Percentiles rank a stretch among this genome's conserved stretches.
Evolutionary conservation across 1,139 yeast genomes (phyloP).

Genomic region (Saccharomyces uvarum): DNA sequence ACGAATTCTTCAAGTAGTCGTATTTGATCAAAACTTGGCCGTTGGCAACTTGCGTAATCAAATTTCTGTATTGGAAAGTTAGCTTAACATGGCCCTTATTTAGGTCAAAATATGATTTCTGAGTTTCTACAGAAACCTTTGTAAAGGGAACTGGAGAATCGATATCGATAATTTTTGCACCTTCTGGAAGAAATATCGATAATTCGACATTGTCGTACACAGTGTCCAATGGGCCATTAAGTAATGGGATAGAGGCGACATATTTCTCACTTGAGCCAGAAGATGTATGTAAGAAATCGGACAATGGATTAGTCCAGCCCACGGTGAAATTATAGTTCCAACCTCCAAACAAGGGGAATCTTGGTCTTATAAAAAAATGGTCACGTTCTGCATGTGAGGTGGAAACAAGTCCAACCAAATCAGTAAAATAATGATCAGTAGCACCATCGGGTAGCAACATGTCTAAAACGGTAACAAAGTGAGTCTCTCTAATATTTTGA

Average conservation of each 20-base stretch:
- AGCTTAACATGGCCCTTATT: constrained; percentile 72
- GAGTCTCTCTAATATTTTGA: neutral
- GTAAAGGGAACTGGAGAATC: constrained; percentile 48
- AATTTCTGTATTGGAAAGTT: constrained; percentile 51
- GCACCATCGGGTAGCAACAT: constrained; percentile 44
- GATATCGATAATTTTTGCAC: constrained; percentile 57
- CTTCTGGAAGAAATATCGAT: constrained; percentile 78
- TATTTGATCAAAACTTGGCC: constrained; percentile 57
- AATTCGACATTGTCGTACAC: constrained; percentile 58
- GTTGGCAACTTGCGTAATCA: constrained; percentile 62
- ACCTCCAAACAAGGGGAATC: constrained; percentile 90
- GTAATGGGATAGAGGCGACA: constrained; percentile 58
- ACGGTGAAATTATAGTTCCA: constrained; percentile 94
- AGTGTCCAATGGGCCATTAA: constrained; percentile 65
- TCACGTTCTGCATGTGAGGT: constrained; percentile 50
- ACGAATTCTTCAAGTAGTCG: constrained; percentile 46
- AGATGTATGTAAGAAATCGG: constrained; percentile 43
- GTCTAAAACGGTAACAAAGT: constrained; percentile 28
- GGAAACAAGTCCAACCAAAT: constrained; percentile 90
- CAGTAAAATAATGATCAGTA: constrained; percentile 68
- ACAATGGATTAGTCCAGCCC: constrained; percentile 72
- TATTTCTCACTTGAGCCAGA: constrained; percentile 44
- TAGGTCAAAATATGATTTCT: constrained; percentile 69
- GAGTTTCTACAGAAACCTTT: constrained; percentile 36
- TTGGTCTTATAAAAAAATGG: constrained; percentile 62